phyloP scores from a whole-genome alignment of 2,329 filamentous ascomycete genomes.

The Dactylonectria macrodidyma region DNA sequence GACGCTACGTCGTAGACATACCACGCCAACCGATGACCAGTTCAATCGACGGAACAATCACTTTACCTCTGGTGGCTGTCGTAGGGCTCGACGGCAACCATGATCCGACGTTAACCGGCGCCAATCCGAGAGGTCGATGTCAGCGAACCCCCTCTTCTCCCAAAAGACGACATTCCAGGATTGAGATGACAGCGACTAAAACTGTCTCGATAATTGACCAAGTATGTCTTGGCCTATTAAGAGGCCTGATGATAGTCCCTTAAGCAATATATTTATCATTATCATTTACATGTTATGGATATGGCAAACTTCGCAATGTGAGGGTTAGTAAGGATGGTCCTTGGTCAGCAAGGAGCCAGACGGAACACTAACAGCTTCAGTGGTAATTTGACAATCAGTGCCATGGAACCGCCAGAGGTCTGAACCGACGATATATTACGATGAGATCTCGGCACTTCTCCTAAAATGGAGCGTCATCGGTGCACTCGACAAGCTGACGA shows the following conservation, averaged over 20 bases:
- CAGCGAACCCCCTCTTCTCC: not conserved
- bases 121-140: not conserved
- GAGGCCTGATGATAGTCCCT: not conserved
- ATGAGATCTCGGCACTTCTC: constrained; percentile 17
- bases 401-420: not conserved
- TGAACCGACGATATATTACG: constrained; percentile 17
- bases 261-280: not conserved
- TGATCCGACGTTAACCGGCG: not conserved
- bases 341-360: not conserved
- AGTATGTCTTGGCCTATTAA: not conserved
- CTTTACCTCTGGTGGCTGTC: not conserved
- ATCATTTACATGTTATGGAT: not conserved
- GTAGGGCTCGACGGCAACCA: not conserved
- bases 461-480: constrained; percentile 20
- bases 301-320: not conserved
- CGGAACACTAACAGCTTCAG: not conserved
- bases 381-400: not conserved
- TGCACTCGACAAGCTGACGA: constrained; percentile 10
- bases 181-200: not conserved
- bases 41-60: not conserved
- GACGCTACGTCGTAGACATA: not conserved
- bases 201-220: not conserved
- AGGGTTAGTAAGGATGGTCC: not conserved
- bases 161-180: not conserved
- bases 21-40: not conserved